A percentile compares a stretch with the other conserved stretches of the same genome.
phyloP scores from a whole-genome alignment of 2,329 filamentous ascomycete species.

The Beauveria bassiana region DNA sequence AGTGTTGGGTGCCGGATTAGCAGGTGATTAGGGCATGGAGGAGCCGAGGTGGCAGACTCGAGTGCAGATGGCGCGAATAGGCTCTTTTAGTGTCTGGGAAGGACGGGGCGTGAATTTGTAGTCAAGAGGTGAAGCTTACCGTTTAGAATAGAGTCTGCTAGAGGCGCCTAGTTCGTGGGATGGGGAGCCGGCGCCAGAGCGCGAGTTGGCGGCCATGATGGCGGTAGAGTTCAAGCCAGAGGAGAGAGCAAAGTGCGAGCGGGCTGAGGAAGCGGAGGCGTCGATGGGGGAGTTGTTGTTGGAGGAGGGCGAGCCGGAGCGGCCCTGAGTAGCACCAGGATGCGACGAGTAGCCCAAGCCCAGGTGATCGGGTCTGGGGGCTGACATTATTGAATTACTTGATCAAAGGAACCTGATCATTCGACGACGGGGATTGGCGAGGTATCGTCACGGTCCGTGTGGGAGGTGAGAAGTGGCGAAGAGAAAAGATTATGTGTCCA shows the following conservation, averaged over 20 bases:
- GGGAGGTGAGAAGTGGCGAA: not conserved
- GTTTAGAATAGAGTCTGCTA: slow-evolving; percentile 78
- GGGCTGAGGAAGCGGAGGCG: slow-evolving; percentile 52
- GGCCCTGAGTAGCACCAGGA: slow-evolving; percentile 50
- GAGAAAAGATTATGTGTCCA: not conserved
- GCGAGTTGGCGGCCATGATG: slow-evolving; percentile 52
- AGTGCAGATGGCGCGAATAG: not conserved
- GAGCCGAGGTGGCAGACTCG: not conserved
- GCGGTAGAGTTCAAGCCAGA: slow-evolving; percentile 50
- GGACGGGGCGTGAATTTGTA: not conserved
- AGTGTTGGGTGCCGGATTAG: not conserved
- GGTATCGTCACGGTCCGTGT: not conserved
- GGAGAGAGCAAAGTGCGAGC: slow-evolving; percentile 66
- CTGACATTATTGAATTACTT: slow-evolving; percentile 74
- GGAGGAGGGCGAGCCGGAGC: slow-evolving; percentile 72
- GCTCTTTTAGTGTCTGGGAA: not conserved
- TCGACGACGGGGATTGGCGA: not conserved
- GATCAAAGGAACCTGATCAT: not conserved
- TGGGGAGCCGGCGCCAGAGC: slow-evolving; percentile 90
- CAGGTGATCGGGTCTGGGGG: slow-evolving; percentile 77
- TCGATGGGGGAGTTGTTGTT: slow-evolving; percentile 77
- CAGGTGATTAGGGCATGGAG: not conserved
- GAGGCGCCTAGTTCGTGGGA: slow-evolving; percentile 78
- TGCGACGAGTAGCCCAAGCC: slow-evolving; percentile 74
- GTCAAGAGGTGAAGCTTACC: slow-evolving; percentile 49